phyloP scores from a whole-genome alignment of 129 eudicot genomes.

The Gnaphalium uliginosum region DNA sequence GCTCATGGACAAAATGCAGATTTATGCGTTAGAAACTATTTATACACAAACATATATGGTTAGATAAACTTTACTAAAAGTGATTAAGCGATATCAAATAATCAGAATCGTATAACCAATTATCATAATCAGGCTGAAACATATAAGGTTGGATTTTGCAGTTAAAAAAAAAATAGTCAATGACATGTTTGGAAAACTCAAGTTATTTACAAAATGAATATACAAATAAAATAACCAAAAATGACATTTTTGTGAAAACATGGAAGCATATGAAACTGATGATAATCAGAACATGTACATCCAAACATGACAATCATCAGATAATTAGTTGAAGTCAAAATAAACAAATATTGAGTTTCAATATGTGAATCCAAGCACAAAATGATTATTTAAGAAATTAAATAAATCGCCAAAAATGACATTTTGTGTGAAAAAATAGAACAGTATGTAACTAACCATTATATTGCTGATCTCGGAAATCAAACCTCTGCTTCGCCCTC shows the following conservation, averaged over 20 bases:
- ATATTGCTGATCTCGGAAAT: conserved; percentile 82
- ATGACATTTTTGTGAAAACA: background rate
- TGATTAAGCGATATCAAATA: background rate
- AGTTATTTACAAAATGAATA: background rate
- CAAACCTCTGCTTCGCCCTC: conserved; percentile 69
- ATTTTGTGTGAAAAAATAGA: background rate
- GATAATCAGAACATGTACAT: no score
- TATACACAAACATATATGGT: background rate
- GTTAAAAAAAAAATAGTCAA: background rate
- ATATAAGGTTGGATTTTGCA: background rate
- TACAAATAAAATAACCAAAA: background rate
- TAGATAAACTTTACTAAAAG: background rate
- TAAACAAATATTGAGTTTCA: background rate
- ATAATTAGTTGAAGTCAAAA: background rate
- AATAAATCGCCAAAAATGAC: background rate
- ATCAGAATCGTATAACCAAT: conserved; percentile 4
- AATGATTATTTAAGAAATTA: no score
- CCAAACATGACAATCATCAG: background rate
- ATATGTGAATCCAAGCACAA: background rate
- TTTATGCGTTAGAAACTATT: conserved; percentile 1
- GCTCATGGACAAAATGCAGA: conserved; percentile 22
- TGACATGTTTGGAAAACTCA: background rate
- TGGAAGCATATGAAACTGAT: background rate
- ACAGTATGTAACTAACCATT: conserved; percentile 53
- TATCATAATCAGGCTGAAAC: background rate